phyloP scores from a whole-genome alignment of 345 rosid genomes.

The Pugionium cornutum region DNA sequence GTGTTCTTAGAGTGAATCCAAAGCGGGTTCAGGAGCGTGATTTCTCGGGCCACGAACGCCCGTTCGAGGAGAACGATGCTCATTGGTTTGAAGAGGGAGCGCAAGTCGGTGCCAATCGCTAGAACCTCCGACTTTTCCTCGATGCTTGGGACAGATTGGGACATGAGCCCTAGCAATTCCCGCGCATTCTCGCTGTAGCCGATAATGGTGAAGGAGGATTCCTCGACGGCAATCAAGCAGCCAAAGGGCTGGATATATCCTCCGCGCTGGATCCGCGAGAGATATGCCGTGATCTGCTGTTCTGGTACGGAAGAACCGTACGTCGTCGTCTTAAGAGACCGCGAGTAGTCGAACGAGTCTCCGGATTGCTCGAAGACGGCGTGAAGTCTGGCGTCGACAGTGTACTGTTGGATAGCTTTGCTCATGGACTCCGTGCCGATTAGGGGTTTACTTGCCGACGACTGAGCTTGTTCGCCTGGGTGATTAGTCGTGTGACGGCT shows the following conservation, averaged over 20 bases:
- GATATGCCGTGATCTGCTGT: constrained; percentile 80
- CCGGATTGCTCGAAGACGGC: constrained; percentile 94
- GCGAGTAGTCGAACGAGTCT: constrained; percentile 81
- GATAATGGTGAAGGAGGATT: constrained; percentile 61
- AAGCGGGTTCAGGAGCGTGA: constrained; percentile 81
- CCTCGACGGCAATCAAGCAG: constrained; percentile 85
- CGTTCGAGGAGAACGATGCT: constrained; percentile 66
- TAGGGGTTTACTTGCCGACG: constrained; percentile 50
- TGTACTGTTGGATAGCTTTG: constrained; percentile 95
- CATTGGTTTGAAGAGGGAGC: constrained; percentile 64
- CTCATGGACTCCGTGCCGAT: constrained; percentile 55
- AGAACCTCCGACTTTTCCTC: constrained; percentile 73
- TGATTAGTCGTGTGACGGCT: constrained; percentile 14
- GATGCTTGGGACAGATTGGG: constrained; percentile 80
- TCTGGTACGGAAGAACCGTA: constrained; percentile 61
- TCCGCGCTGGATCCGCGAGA: constrained; percentile 89
- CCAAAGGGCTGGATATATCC: constrained; percentile 92
- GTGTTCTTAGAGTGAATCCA: constrained; percentile 88
- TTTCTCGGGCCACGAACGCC: constrained; percentile 86
- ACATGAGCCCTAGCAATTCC: constrained; percentile 82
- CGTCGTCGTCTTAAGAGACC: constrained; percentile 59
- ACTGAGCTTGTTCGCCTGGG: constrained; percentile 41
- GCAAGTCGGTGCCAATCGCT: constrained; percentile 66
- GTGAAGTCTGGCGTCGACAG: constrained; percentile 87
- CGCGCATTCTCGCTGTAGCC: constrained; percentile 84